A percentile compares a stretch with the other conserved stretches of the same genome.
phyloP scores from a whole-genome alignment of 148 eudicot species.

The Arctostaphylos glauca region DNA sequence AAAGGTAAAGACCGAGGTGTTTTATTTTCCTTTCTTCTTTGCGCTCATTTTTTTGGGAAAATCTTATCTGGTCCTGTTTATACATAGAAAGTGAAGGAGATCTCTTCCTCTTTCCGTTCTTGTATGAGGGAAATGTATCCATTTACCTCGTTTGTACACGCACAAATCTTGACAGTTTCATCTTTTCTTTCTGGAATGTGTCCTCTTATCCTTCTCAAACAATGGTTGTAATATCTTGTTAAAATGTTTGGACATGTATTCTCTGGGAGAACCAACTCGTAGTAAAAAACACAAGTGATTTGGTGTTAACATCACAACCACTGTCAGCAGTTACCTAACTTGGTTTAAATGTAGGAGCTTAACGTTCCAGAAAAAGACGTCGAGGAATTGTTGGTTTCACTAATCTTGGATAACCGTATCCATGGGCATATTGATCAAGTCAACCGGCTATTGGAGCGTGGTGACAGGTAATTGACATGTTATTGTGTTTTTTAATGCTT shows the following conservation, averaged over 20 bases:
- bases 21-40: neutral
- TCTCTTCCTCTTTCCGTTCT: neutral
- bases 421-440: conserved; percentile 98
- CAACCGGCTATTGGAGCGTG: conserved; percentile 77
- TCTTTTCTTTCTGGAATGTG: neutral
- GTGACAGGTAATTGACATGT: conserved; percentile 52
- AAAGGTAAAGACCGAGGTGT: conserved; percentile 40
- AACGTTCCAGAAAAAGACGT: conserved; percentile 94
- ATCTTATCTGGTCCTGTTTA: neutral
- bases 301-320: neutral
- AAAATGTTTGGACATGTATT: neutral
- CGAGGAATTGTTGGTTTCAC: conserved; percentile 81
- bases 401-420: conserved; percentile 87
- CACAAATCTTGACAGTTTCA: neutral
- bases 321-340: conserved; percentile 2
- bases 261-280: neutral
- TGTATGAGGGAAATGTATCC: neutral
- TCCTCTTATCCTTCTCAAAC: neutral
- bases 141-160: neutral
- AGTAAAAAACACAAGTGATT: neutral
- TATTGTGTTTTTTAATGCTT: neutral
- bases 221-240: neutral
- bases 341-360: conserved; percentile 57
- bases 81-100: neutral
- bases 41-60: neutral